A percentile compares a stretch with the other conserved stretches of the same genome.
phyloP scores from a whole-genome alignment of 192 early-diverging fungal genomes.

The Podila clonocystis region DNA sequence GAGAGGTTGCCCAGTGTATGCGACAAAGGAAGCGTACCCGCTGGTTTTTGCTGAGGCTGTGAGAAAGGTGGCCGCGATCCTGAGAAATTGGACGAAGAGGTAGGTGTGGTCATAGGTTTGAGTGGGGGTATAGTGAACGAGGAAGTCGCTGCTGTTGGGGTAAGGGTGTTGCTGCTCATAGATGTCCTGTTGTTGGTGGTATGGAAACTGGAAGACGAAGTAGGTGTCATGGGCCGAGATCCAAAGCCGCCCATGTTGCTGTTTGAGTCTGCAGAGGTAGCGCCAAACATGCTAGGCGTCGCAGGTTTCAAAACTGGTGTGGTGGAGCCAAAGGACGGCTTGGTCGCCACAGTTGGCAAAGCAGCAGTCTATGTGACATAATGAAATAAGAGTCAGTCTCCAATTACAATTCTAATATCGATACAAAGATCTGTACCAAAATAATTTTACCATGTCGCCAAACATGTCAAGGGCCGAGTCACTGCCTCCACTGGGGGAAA shows the following conservation, averaged over 20 bases:
- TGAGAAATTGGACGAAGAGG: slow-evolving; percentile 9
- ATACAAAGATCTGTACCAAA: neutral
- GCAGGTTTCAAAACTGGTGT: slow-evolving; percentile 38
- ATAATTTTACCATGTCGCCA: slow-evolving; percentile 36
- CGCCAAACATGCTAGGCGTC: slow-evolving; percentile 45
- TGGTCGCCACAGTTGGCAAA: slow-evolving; percentile 20
- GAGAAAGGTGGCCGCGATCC: slow-evolving; percentile 27
- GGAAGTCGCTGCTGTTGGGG: slow-evolving; percentile 24
- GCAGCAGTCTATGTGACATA: slow-evolving; percentile 4
- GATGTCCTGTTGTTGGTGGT: neutral
- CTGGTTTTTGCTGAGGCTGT: slow-evolving; percentile 49
- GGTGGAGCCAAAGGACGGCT: slow-evolving; percentile 17
- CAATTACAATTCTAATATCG: too few relatives aligned
- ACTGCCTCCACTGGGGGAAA: slow-evolving; percentile 1
- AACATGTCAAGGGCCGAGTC: slow-evolving; percentile 46
- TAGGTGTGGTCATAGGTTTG: slow-evolving; percentile 20
- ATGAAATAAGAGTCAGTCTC: neutral
- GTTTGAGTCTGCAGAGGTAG: slow-evolving; percentile 18
- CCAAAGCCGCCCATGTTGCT: slow-evolving; percentile 7
- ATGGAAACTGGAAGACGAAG: slow-evolving; percentile 1
- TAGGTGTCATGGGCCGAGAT: slow-evolving; percentile 40
- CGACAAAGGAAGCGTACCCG: slow-evolving; percentile 35
- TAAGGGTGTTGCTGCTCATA: neutral
- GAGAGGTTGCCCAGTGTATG: slow-evolving; percentile 48
- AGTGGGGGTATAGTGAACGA: slow-evolving; percentile 49